Percentiles rank a stretch among this genome's conserved stretches.
phyloP scores from a whole-genome alignment of 129 eudicot species.

The Arctium minus region DNA sequence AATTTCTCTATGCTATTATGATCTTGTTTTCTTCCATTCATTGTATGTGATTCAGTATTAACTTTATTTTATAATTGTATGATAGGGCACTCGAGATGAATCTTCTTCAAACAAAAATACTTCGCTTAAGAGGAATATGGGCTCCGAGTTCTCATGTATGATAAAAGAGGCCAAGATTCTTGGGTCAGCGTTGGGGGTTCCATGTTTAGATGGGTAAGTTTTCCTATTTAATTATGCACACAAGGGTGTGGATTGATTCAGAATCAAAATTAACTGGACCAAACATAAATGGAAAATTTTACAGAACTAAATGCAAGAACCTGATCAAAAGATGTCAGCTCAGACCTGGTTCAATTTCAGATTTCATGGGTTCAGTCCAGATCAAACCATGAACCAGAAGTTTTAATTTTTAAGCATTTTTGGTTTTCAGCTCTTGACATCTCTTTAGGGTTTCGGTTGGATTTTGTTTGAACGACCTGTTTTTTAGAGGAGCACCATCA shows the following conservation, averaged over 20 bases:
- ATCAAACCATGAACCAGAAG: not conserved
- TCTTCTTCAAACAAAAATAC: constrained; percentile 32
- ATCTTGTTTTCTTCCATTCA: not conserved
- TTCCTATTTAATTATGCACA: not conserved
- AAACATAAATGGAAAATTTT: too few species aligned
- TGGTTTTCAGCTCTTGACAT: too few species aligned
- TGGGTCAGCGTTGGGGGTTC: constrained; percentile 76
- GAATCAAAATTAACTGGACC: not conserved
- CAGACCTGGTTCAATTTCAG: not conserved
- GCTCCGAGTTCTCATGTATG: constrained; percentile 96
- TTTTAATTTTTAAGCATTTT: too few species aligned
- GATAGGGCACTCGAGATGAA: constrained; percentile 53
- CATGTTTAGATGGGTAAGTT: constrained; percentile 87
- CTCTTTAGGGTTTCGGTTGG: too few species aligned
- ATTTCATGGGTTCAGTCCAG: not conserved
- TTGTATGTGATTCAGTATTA: not conserved
- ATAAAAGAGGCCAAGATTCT: constrained; percentile 87
- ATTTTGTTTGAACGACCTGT: too few species aligned
- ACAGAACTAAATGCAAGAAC: too few species aligned
- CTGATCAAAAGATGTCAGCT: too few species aligned
- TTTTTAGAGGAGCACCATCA: too few species aligned
- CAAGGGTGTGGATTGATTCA: not conserved
- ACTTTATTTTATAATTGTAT: not conserved
- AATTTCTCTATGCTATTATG: not conserved
- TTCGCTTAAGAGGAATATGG: constrained; percentile 73